Base-by-base conservation (phyloP, 495 filamentous ascomycete species). In the Daldinia vernicosa region DNA sequence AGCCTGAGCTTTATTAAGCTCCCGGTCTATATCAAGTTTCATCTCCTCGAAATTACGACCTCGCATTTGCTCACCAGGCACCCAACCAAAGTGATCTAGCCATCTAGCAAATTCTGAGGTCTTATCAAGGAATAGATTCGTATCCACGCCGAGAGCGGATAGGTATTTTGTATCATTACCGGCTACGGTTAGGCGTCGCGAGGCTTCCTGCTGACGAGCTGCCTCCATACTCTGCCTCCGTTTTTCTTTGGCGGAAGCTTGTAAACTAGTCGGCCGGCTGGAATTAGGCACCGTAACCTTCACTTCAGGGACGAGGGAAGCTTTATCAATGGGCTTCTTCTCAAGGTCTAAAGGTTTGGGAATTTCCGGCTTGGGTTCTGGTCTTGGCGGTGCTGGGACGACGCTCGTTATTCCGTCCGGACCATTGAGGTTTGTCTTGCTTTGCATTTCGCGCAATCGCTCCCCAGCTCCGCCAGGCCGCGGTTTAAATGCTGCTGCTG, bases 81-180 rank as follows among this genome's bases (percentile, higher is more conserved):
- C 91, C 95, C 94, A 98, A 19, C 94, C 93, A 75, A 98, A 93
- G 74, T 98, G 93, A 57, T 90, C 89, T 43, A 98, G 83, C 68
- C 92, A 88, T 56, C 87, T 86, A 66, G 95, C 90, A 74, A 98
- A 83, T 59, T 88, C 86, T 8, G 75, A 75, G 4, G 88, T 90
- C 35, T 88, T 86, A 56, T 84, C 89, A 74, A 89, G 90, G 47
- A 97, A 80, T 11, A 95, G 74, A 27, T 79, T 81, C 0, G 88
- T 84, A 69, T 95, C 91, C 47, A 97, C 87, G 19, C 91, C 92
- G 45, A 97, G 82, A 15, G 88, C 86, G 45, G 90, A 87, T 35
- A 95, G 88, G 73, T 96, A 93, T 79, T 91, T 93, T 56, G 85
- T 84, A 55, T 93, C 93, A 66, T 92, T 90, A 32, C 92, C 89